These are phyloP conservation scores for Globisporangium nagaii DNA, from an alignment of 352 stramenopile species.

Conservation along the genomic window DNA sequence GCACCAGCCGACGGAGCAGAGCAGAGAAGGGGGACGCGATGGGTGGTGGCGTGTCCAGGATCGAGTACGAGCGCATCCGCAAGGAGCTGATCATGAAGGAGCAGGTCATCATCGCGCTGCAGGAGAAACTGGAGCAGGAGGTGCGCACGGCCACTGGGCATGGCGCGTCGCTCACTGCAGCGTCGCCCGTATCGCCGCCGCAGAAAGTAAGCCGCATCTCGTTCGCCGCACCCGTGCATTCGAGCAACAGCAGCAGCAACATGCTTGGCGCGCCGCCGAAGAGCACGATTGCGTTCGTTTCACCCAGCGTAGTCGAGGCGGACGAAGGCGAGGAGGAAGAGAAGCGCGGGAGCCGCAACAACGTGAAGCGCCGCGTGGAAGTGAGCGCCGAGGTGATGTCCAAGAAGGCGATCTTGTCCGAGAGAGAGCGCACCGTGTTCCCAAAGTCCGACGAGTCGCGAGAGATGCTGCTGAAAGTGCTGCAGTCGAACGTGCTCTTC, in stretches of 20 bases:
- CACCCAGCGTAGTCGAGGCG: neutral
- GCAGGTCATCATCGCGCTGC: constrained; percentile 58
- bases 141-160: neutral
- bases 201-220: constrained; percentile 20
- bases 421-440: constrained; percentile 47
- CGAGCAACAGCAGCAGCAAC: constrained; percentile 2
- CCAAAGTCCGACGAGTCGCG: constrained; percentile 53
- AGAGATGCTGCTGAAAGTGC: constrained; percentile 50
- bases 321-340: neutral
- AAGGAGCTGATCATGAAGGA: constrained; percentile 66
- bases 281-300: neutral
- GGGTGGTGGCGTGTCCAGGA: constrained; percentile 68
- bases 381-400: constrained; percentile 77
- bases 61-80: constrained; percentile 66
- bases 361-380: constrained; percentile 46
- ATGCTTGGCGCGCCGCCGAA: neutral
- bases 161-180: neutral
- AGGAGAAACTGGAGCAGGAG: constrained; percentile 36
- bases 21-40: no score
- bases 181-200: neutral
- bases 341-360: constrained; percentile 8
- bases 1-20: no score
- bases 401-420: constrained; percentile 54
- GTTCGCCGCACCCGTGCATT: constrained; percentile 6
- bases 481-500: constrained; percentile 77